A percentile compares a stretch with the other conserved stretches of the same genome.
phyloP scores from a whole-genome alignment of 352 stramenopile species.

The Globisporangium megalacanthum region DNA sequence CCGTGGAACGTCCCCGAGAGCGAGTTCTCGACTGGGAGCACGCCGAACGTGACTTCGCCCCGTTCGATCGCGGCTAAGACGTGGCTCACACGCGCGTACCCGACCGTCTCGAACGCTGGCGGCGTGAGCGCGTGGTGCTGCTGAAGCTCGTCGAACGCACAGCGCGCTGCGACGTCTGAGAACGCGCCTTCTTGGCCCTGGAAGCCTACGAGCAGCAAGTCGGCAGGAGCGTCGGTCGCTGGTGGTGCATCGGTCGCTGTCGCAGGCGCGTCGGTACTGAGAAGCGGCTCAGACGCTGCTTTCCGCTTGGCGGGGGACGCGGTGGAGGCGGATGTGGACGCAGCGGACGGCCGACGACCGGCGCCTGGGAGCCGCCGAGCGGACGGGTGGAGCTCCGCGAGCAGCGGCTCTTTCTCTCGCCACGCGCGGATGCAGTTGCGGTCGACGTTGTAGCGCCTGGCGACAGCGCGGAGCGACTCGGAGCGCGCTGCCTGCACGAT shows the following conservation, averaged over 20 bases:
- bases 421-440: constrained; percentile 70
- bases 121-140: constrained; percentile 32
- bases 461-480: constrained; percentile 48
- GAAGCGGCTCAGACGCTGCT: too few relatives aligned
- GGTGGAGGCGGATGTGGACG: too few relatives aligned
- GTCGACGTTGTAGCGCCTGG: constrained; percentile 61
- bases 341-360: constrained; percentile 25
- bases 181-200: constrained; percentile 71
- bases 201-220: constrained; percentile 60
- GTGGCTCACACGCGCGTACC: constrained; percentile 45
- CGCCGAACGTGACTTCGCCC: constrained; percentile 51
- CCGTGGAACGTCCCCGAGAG: constrained; percentile 71
- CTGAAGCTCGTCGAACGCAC: constrained; percentile 55
- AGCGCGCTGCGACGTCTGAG: constrained; percentile 54
- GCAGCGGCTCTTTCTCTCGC: constrained; percentile 54
- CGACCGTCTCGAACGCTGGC: constrained; percentile 52
- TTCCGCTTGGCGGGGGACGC: constrained; percentile 15
- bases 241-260: too few relatives aligned
- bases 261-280: too few relatives aligned
- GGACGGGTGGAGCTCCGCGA: constrained; percentile 43
- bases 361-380: constrained; percentile 57
- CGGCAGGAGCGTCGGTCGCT: constrained; percentile 6
- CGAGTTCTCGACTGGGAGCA: constrained; percentile 69
- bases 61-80: constrained; percentile 54
- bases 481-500: constrained; percentile 51